These are phyloP conservation scores for Trichophyton verrucosum DNA, from an alignment of 2,329 filamentous ascomycete genomes.

Conservation along the genomic window DNA sequence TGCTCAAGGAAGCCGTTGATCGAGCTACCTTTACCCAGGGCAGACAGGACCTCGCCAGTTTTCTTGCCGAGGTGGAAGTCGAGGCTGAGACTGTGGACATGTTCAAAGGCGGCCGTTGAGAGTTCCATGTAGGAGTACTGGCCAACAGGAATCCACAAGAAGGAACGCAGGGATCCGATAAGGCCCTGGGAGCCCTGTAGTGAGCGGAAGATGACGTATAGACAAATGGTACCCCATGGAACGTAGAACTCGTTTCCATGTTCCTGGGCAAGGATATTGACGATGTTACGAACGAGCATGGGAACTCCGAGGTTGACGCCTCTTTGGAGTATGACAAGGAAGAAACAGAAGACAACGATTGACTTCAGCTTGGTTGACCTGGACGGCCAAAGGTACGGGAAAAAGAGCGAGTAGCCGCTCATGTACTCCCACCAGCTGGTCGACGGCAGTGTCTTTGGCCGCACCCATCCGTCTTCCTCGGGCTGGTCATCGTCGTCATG, in stretches of 20 bases:
- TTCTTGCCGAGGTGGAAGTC: conserved; percentile 96
- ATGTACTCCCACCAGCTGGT: conserved; percentile 96
- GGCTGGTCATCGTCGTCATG: conserved; percentile 43
- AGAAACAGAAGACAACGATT: conserved; percentile 69
- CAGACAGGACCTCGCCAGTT: conserved; percentile 89
- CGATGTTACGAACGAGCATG: conserved; percentile 65
- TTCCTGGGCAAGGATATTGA: conserved; percentile 55
- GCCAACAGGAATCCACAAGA: conserved; percentile 90
- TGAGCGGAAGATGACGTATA: conserved; percentile 67
- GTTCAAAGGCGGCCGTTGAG: conserved; percentile 90
- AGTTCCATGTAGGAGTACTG: conserved; percentile 94
- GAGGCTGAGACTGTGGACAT: conserved; percentile 86
- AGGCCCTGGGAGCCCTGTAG: conserved; percentile 83
- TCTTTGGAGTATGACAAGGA: conserved; percentile 67
- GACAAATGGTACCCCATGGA: conserved; percentile 60
- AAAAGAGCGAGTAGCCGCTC: conserved; percentile 81
- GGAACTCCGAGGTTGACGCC: conserved; percentile 79
- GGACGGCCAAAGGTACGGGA: conserved; percentile 91
- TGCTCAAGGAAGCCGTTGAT: conserved; percentile 97
- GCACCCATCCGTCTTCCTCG: conserved; percentile 60
- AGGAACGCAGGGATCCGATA: conserved; percentile 66
- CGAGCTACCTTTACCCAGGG: conserved; percentile 86
- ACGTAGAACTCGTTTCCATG: conserved; percentile 42
- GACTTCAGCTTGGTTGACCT: conserved; percentile 64
- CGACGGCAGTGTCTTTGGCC: conserved; percentile 71